Conservation (phyloP, 192 early-diverging fungal genomes). For the Chytriomyces sp. region DNA sequence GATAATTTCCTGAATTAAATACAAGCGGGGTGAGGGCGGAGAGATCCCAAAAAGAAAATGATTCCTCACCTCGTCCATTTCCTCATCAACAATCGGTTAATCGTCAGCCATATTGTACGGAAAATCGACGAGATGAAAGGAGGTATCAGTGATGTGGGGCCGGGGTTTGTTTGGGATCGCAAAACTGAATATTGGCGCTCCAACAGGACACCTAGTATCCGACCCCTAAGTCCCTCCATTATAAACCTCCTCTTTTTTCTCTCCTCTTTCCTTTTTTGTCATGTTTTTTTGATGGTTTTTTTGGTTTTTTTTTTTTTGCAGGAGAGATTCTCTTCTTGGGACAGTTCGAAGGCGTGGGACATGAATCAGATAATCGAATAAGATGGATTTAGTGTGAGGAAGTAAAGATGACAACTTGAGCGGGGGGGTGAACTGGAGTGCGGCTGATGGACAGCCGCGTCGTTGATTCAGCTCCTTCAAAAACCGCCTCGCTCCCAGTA, state of each 20-base stretch:
- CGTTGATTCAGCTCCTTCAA: too few relatives aligned
- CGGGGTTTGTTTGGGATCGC: not conserved
- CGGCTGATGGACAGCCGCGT: too few relatives aligned
- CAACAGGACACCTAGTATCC: not conserved
- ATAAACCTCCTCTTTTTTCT: slow-evolving; percentile 2
- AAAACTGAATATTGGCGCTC: not conserved
- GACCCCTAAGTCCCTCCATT: not conserved
- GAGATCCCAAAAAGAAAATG: not conserved
- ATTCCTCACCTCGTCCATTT: slow-evolving; percentile 29
- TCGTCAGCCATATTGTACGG: slow-evolving; percentile 15
- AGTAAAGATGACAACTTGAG: not conserved
- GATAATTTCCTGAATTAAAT: slow-evolving; percentile 70
- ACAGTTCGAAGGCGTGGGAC: not conserved
- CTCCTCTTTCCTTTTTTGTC: not conserved
- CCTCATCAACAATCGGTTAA: slow-evolving; percentile 17
- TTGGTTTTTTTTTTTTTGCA: not conserved
- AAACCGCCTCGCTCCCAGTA: too few relatives aligned
- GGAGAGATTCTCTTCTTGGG: not conserved
- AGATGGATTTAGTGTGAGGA: not conserved
- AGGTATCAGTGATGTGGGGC: too few relatives aligned
- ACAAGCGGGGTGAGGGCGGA: not conserved
- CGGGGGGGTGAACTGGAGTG: not conserved
- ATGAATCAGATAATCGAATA: not conserved
- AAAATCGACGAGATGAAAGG: not conserved
- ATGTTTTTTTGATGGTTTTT: slow-evolving; percentile 24